phyloP scores from a whole-genome alignment of 305 asterid species.

The Fraxinus sp. region DNA sequence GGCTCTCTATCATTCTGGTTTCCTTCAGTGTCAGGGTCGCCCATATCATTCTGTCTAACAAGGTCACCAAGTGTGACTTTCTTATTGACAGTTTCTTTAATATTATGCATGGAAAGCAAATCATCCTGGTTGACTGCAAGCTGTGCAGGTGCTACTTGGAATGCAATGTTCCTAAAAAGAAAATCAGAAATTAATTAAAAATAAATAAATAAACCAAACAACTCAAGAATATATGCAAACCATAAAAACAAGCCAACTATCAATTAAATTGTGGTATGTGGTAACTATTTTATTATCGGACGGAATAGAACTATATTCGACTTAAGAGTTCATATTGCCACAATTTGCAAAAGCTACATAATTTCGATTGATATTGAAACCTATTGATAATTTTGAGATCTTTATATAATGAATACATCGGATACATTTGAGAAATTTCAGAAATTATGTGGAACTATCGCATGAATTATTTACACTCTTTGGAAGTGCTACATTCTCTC shows the following conservation, averaged over 20 bases:
- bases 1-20: constrained; percentile 61
- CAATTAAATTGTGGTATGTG: neutral
- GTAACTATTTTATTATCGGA: neutral
- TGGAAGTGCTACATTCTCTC: neutral
- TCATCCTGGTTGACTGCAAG: constrained; percentile 42
- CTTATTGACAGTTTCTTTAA: constrained; percentile 57
- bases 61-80: constrained; percentile 87
- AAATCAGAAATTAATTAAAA: constrained; percentile 21
- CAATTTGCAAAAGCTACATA: constrained; percentile 2
- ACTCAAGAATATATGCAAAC: neutral
- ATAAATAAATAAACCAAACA: constrained; percentile 24
- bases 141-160: constrained; percentile 49
- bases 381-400: constrained; percentile 9
- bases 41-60: constrained; percentile 66
- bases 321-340: constrained; percentile 4
- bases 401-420: constrained; percentile 15
- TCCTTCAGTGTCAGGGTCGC: constrained; percentile 61
- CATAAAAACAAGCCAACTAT: neutral
- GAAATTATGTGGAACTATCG: constrained; percentile 1
- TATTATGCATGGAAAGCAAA: constrained; percentile 37
- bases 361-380: constrained; percentile 1
- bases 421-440: neutral
- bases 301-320: neutral
- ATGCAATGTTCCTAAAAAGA: constrained; percentile 48
- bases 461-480: neutral